Conservation (phyloP, 176 grass and related monocot species). For the Thinopyrum elongatum region DNA sequence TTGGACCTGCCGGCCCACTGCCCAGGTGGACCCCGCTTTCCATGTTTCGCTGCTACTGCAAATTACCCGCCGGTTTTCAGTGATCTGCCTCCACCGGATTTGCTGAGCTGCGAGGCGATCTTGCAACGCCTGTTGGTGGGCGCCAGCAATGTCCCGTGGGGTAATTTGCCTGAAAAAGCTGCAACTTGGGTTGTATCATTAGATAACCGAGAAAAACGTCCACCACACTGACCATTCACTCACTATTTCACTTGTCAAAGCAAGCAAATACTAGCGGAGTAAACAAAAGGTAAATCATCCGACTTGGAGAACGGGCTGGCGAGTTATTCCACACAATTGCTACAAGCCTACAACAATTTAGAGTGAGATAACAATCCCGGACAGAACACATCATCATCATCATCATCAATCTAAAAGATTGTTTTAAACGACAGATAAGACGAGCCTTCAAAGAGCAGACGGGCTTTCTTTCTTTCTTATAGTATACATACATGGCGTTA, state of each 20-base stretch:
- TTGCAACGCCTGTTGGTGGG: too few relatives aligned
- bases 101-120: too few relatives aligned
- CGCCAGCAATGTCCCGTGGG: too few relatives aligned
- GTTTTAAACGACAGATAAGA: conserved; percentile 37
- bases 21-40: too few relatives aligned
- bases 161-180: too few relatives aligned
- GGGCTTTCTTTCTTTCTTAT: conserved; percentile 11
- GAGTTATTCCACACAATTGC: conserved; percentile 32
- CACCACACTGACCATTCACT: too few relatives aligned
- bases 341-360: conserved; percentile 35
- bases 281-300: background rate
- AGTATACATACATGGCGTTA: conserved; percentile 55
- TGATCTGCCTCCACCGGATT: too few relatives aligned
- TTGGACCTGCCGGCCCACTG: too few relatives aligned
- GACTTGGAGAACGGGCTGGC: background rate
- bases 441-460: background rate
- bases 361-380: background rate
- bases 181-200: too few relatives aligned
- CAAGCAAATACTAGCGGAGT: background rate
- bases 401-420: conserved; percentile 34
- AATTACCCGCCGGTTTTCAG: too few relatives aligned
- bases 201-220: background rate
- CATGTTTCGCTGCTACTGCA: too few relatives aligned
- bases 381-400: background rate
- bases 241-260: background rate